Base-by-base conservation (phyloP, 2,329 filamentous ascomycete species). In the Diaporthe sp. region DNA sequence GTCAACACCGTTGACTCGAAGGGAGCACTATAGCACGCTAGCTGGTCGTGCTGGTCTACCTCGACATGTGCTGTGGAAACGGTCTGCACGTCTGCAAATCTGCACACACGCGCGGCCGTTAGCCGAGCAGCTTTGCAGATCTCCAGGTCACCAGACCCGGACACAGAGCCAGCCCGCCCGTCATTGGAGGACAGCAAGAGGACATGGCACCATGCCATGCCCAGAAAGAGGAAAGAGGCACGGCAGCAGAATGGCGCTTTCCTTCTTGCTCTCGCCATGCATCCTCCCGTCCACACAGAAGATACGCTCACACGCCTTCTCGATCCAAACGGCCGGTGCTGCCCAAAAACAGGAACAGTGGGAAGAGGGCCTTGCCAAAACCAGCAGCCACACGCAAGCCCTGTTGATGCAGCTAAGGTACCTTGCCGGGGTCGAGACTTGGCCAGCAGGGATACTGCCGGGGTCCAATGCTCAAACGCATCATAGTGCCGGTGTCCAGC, bases 401-500 rank as follows among this genome's bases (percentile, higher is more conserved):
- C 2, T n/a, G 17, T 8, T 31, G 42, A 10, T 46, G 61, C 25
- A 34, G 22, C 8, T 31, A 57, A 57, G 37, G 37, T 58, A 58
- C 68, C 51, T 39, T 15, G 28, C 53, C 53, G 39, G 31, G 37
- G 10, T 15, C 10, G 42, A 22, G 28, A 46, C 28, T 46, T 58
- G 42, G 68, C 53, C n/a, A 59, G 44, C 68, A 72, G 53, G 55
- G 55, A 72, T 59, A 46, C 10, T 72, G 69, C 69, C 42, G 55
- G 55, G 57, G 55, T 49, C 31, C 55, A 22, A 28, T 4, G 55
- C 34, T 49, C 69, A 61, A 25, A 72, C 42, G 55, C 69, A 72
- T 61, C 69, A 72, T 72, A 51, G 70, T 72, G 70, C 57, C 25
- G 53, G 34, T 62, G 39, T 49, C 69, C 55, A 68, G 46, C 46